These are phyloP conservation scores for Euphorbia schlechtendalii DNA, from an alignment of 441 rosid species.

Conservation along the genomic window DNA sequence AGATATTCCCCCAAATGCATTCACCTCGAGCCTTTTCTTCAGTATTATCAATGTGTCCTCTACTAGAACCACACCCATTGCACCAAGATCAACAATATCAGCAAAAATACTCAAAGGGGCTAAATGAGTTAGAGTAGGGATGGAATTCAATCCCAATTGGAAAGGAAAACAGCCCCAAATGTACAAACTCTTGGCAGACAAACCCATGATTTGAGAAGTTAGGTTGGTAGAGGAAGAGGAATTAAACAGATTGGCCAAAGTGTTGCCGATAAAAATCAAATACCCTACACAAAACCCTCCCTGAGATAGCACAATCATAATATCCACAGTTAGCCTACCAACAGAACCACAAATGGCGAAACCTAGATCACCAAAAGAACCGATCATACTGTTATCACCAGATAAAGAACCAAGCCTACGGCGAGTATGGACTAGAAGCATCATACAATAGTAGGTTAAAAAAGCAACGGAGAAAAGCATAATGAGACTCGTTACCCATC, in stretches of 20 bases:
- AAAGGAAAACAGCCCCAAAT: slow-evolving; percentile 71
- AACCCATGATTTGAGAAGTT: slow-evolving; percentile 25
- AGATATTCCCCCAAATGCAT: slow-evolving; percentile 53
- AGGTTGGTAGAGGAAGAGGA: slow-evolving; percentile 14
- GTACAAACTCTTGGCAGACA: slow-evolving; percentile 44
- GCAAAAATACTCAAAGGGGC: slow-evolving; percentile 88
- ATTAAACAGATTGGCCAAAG: slow-evolving; percentile 33
- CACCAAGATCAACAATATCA: slow-evolving; percentile 67
- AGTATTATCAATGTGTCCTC: slow-evolving; percentile 40
- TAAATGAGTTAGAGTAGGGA: slow-evolving; percentile 58
- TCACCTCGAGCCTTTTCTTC: slow-evolving; percentile 36
- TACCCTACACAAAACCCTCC: slow-evolving; percentile 54
- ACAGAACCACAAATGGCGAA: slow-evolving; percentile 52
- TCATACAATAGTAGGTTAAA: slow-evolving; percentile 58
- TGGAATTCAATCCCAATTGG: slow-evolving; percentile 65
- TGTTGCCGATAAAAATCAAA: slow-evolving; percentile 37
- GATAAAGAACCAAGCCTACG: slow-evolving; percentile 45
- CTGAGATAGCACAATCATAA: slow-evolving; percentile 52
- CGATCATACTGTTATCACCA: slow-evolving; percentile 30
- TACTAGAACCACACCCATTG: slow-evolving; percentile 60
- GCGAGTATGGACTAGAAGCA: slow-evolving; percentile 62
- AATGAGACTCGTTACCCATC: slow-evolving; percentile 65
- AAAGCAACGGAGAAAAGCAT: slow-evolving; percentile 50
- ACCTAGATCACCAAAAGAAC: slow-evolving; percentile 76
- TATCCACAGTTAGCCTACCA: slow-evolving; percentile 52